Evolutionary conservation across 2,329 filamentous ascomycete genomes (phyloP), one percentile per base, ranked within the genome.

Genomic region (Aquanectria penicillioides): DNA sequence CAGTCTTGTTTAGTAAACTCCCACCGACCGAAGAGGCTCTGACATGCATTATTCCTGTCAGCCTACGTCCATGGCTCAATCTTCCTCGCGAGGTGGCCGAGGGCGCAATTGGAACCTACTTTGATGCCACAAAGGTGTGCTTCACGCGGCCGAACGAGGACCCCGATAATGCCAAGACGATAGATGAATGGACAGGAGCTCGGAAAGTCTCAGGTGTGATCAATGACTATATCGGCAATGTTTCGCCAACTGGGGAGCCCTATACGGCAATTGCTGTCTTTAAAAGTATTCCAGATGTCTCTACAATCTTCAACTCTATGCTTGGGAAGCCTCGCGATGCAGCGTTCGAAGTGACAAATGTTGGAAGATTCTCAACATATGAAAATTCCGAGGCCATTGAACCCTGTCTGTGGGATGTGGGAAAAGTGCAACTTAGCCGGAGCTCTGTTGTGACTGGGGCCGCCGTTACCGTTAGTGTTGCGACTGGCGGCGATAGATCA

Each of bases 301-400:
- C 74, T 4, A 72, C 73, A 1, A 69, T 77, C 11, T 76, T 79
- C 36, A 50, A 65, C 3, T 69, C 71, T 0, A 74, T 75, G 46
- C 17, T 80, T 2, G 80, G 80, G 3, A 74, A 75, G 37, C 63
- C 71, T 3, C 69, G 81, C 3, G 68, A 64, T 1, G 63, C 67
- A 13, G 75, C 72, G 8, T 80, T 77, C 18, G 80, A 83, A 60
- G 54, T 83, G 7, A 81, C 80, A 0, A 83, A 81, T 64, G 50
- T 83, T 4, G 81, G 81, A 0, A 66, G 75, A 2, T 71, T 78
- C 40, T 64, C 63, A 12, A 22, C 38, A n/a, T n/a, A n/a, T n/a
- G n/a, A n/a, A n/a, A n/a, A n/a, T 23, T 34, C 46, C 2, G 44
- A 31, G 13, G 59, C 58, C 12, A 11, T 62, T 26, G 52, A 57